phyloP scores from a whole-genome alignment of 2,329 filamentous ascomycete genomes.

The Chaetomium strumarium region DNA sequence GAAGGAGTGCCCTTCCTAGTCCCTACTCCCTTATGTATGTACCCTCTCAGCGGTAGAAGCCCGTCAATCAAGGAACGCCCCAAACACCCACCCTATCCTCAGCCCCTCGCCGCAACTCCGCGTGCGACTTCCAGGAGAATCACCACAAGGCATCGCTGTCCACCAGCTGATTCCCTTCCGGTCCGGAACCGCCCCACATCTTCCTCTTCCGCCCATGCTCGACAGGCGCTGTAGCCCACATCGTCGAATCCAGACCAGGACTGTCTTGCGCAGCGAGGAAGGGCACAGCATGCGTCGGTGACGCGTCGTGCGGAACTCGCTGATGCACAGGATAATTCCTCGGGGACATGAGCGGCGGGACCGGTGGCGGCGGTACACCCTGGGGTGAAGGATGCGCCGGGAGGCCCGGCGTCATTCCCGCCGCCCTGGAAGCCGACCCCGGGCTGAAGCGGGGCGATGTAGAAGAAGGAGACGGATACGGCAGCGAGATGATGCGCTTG shows the following conservation, averaged over 20 bases:
- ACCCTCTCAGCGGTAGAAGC: not conserved
- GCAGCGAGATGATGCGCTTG: slow-evolving; percentile 16
- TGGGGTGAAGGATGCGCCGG: slow-evolving; percentile 12
- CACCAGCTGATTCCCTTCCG: slow-evolving; percentile 4
- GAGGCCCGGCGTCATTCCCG: slow-evolving; percentile 4
- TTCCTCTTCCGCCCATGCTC: slow-evolving; percentile 4
- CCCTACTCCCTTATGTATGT: too few relatives aligned
- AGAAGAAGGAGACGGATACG: slow-evolving; percentile 2
- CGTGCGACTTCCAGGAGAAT: not conserved
- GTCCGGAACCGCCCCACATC: not conserved
- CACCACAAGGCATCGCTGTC: slow-evolving; percentile 11
- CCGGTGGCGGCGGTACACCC: not conserved
- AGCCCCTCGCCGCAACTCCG: slow-evolving; percentile 27
- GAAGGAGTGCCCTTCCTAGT: too few relatives aligned
- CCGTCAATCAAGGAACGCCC: not conserved
- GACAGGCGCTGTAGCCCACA: not conserved
- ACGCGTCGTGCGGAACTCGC: slow-evolving; percentile 10
- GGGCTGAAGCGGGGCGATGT: slow-evolving; percentile 5
- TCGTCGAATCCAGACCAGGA: slow-evolving; percentile 4
- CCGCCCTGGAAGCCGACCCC: not conserved
- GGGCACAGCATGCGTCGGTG: slow-evolving; percentile 9
- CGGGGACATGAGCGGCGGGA: slow-evolving; percentile 12
- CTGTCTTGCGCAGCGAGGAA: slow-evolving; percentile 9
- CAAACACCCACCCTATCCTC: slow-evolving; percentile 29
- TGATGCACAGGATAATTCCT: slow-evolving; percentile 17